Evolutionary conservation across 2,329 filamentous ascomycete species (phyloP).

Genomic region (Incumbomyces lentus): DNA sequence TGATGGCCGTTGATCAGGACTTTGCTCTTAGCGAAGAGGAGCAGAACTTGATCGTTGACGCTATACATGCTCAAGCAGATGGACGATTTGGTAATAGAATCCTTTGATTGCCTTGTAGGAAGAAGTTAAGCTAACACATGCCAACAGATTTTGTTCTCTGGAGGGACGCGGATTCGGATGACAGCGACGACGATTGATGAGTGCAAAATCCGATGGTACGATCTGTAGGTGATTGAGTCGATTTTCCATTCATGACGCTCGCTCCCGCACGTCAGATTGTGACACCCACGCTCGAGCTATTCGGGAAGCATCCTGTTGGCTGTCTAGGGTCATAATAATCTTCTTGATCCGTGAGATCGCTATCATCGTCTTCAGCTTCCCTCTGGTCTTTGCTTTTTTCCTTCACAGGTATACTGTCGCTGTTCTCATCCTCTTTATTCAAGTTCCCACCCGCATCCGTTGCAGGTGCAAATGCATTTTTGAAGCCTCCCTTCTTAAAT

Average conservation of each 20-base stretch:
- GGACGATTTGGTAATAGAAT: conserved; percentile 14
- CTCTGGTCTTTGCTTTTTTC: conserved; percentile 24
- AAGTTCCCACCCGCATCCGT: conserved; percentile 22
- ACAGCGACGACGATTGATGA: conserved; percentile 19
- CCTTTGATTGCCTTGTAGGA: neutral
- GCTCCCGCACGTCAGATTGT: neutral
- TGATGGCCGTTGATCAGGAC: conserved; percentile 21
- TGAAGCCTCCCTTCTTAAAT: conserved; percentile 77
- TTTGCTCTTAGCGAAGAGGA: conserved; percentile 21
- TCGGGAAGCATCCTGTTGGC: conserved; percentile 40
- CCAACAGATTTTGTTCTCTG: conserved; percentile 17
- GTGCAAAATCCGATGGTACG: no score
- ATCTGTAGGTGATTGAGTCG: no score
- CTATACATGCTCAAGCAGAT: conserved; percentile 15
- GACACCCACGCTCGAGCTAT: conserved; percentile 21
- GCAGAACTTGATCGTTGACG: conserved; percentile 24
- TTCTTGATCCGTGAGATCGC: conserved; percentile 56
- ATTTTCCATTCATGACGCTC: no score
- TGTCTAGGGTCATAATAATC: conserved; percentile 43
- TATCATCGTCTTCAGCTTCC: conserved; percentile 46
- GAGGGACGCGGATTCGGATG: conserved; percentile 17
- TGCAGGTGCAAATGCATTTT: conserved; percentile 51
- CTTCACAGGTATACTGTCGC: conserved; percentile 22
- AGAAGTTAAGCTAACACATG: neutral
- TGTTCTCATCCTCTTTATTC: conserved; percentile 31